Conservation (phyloP, 768 basidiomycete species). For the Russula foetens region DNA sequence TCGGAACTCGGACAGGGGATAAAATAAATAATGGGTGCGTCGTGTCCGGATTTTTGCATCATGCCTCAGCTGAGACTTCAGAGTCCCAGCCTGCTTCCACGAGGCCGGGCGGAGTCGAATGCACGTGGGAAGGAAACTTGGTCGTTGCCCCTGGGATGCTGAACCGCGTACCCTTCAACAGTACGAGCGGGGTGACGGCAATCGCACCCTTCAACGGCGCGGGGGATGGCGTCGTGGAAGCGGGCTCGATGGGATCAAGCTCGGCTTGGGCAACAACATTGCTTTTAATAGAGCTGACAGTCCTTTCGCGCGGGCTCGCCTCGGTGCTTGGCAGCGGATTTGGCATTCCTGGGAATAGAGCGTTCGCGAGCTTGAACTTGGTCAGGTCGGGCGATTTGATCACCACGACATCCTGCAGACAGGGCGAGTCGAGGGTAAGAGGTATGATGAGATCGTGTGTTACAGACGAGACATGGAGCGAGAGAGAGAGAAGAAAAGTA, state of each 20-base stretch:
- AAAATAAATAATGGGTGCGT: constrained; percentile 3
- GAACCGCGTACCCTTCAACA: constrained; percentile 13
- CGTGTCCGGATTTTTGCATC: not conserved
- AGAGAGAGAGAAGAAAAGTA: not conserved
- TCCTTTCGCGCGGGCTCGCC: not conserved
- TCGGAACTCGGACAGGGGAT: not conserved
- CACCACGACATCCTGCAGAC: constrained; percentile 18
- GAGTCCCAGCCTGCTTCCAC: constrained; percentile 18
- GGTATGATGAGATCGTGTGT: constrained; percentile 13
- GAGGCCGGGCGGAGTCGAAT: constrained; percentile 4
- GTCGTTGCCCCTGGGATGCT: not conserved
- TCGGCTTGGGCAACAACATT: not conserved
- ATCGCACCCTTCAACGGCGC: not conserved
- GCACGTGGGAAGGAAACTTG: constrained; percentile 11
- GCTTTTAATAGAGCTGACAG: not conserved
- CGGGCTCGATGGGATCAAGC: constrained; percentile 7
- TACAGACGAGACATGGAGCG: constrained; percentile 5
- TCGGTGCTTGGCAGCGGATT: not conserved
- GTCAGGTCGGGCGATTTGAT: constrained; percentile 15
- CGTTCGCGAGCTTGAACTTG: constrained; percentile 18
- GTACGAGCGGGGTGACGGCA: constrained; percentile 4
- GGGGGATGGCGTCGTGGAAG: constrained; percentile 13
- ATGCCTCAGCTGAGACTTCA: constrained; percentile 11
- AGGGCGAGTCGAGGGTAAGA: constrained; percentile 10
- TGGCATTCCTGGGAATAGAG: constrained; percentile 1